Conservation (phyloP, 352 stramenopile genomes). For the Plasmopara viticola region DNA sequence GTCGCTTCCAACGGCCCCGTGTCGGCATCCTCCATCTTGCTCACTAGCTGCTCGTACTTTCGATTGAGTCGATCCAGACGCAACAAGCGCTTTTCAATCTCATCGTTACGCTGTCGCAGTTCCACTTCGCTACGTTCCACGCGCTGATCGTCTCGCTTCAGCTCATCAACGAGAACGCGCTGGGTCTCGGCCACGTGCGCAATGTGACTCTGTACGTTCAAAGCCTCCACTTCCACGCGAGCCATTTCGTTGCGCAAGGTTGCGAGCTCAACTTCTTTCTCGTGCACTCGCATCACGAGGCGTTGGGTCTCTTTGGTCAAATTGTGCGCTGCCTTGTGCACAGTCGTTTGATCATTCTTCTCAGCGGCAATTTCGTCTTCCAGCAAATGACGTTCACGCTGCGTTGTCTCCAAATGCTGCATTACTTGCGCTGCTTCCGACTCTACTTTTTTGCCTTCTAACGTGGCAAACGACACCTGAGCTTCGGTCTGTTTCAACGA, state of each 20-base stretch:
- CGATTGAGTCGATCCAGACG: conserved; percentile 90
- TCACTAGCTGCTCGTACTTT: conserved; percentile 91
- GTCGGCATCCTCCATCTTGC: conserved; percentile 85
- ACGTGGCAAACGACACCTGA: conserved; percentile 60
- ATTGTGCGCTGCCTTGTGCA: conserved; percentile 89
- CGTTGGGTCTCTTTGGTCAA: conserved; percentile 77
- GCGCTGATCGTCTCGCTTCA: conserved; percentile 83
- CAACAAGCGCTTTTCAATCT: conserved; percentile 96
- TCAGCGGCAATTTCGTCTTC: conserved; percentile 78
- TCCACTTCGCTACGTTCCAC: conserved; percentile 91
- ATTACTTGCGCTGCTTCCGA: conserved; percentile 60
- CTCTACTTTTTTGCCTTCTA: conserved; percentile 64
- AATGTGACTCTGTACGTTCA: conserved; percentile 90
- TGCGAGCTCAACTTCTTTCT: conserved; percentile 86
- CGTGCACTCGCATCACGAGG: conserved; percentile 66
- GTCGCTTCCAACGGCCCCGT: conserved; percentile 91
- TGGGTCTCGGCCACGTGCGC: conserved; percentile 84
- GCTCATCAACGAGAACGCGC: conserved; percentile 62
- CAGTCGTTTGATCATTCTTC: conserved; percentile 85
- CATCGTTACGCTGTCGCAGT: conserved; percentile 91
- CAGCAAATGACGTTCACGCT: conserved; percentile 83
- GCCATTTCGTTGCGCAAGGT: conserved; percentile 91
- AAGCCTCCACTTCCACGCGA: conserved; percentile 84
- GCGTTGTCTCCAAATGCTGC: conserved; percentile 76
- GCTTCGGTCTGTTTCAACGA: conserved; percentile 84